A percentile compares a stretch with the other conserved stretches of the same genome.
phyloP scores from a whole-genome alignment of 345 rosid genomes.

The Eucalyptus curtisii region DNA sequence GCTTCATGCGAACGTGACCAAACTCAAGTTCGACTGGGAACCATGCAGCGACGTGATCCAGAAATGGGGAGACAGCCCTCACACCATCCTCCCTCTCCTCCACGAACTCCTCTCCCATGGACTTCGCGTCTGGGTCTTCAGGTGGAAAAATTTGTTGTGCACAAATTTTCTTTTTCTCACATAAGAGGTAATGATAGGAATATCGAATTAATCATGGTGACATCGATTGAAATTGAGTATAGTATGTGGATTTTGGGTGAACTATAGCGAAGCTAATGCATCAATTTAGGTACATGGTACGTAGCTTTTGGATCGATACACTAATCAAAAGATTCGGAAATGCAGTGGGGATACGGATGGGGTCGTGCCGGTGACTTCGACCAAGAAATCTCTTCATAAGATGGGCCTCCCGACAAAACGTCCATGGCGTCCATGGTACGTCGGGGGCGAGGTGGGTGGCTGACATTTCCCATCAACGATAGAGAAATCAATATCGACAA shows the following conservation, averaged over 20 bases:
- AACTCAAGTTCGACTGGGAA: constrained; percentile 53
- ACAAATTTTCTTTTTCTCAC: neutral
- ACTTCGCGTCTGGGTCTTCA: constrained; percentile 65
- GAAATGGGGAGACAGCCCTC: constrained; percentile 58
- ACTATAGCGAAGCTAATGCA: neutral
- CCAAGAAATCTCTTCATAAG: constrained; percentile 44
- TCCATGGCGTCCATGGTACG: constrained; percentile 75
- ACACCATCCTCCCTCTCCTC: constrained; percentile 53
- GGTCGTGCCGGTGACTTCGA: constrained; percentile 74
- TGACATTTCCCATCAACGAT: neutral
- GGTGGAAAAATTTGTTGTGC: constrained; percentile 4
- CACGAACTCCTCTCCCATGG: constrained; percentile 38
- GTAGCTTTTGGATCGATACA: neutral
- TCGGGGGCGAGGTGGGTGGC: constrained; percentile 36
- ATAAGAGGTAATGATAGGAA: neutral
- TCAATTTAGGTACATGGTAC: no score
- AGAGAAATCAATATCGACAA: neutral
- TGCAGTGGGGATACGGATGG: constrained; percentile 88
- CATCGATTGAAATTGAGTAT: neutral
- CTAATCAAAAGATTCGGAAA: neutral
- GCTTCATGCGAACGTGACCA: constrained; percentile 78
- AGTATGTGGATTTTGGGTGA: neutral
- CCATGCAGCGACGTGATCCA: constrained; percentile 52
- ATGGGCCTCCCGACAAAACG: constrained; percentile 50
- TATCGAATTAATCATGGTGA: neutral